Base-by-base conservation (phyloP, 345 rosid genomes). In the Dipteronia sinensis region DNA sequence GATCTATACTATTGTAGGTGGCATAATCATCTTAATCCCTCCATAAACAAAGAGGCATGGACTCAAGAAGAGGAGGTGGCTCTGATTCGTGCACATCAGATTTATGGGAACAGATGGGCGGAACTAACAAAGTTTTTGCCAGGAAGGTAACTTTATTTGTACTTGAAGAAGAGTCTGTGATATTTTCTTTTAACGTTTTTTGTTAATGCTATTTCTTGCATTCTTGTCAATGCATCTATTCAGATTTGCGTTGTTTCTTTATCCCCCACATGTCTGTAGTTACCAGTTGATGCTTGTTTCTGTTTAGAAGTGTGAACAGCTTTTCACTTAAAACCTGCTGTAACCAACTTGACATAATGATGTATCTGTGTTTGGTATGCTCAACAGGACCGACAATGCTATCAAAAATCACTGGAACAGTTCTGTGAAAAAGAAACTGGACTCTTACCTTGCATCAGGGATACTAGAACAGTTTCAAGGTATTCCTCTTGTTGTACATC, bases 391-490 rank as follows among this genome's bases (percentile, higher is more conserved):
- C 69, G 99, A 97, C 90, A 97, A 97, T 82, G 84, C 98, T 23
- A 97, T 97, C 78, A 97, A 97, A 86, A 97, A 97, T 84, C 99
- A 94, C 83, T 97, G 99, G 99, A 93, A 97, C 90, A 97, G 99
- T 86, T 97, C 98, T 71, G 97, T 97, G 80, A 97, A 91, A 86
- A 97, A 97, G 93, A 97, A 97, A 85, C 76, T 97, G 85, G 98
- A 94, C 77, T 91, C 98, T 49, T 97, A 94, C 79, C 78, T 91
- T 77, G 94, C 93, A 67, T 93, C 98, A 19, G 99, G 98, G 80
- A 88, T 93, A 78, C 85, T 97, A 79, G 95, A 94, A 62, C 94
- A 94, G 81, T 88, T 83, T 79, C 97, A 89, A 78, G 87, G 78
- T 81, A 83, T 83, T 77, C 88, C 99, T 77, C 88, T 82, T 78